Evolutionary conservation across 805 yeast genomes (phyloP), one percentile per base, ranked within the genome.

Genomic region (Gaillardinia entomophila): DNA sequence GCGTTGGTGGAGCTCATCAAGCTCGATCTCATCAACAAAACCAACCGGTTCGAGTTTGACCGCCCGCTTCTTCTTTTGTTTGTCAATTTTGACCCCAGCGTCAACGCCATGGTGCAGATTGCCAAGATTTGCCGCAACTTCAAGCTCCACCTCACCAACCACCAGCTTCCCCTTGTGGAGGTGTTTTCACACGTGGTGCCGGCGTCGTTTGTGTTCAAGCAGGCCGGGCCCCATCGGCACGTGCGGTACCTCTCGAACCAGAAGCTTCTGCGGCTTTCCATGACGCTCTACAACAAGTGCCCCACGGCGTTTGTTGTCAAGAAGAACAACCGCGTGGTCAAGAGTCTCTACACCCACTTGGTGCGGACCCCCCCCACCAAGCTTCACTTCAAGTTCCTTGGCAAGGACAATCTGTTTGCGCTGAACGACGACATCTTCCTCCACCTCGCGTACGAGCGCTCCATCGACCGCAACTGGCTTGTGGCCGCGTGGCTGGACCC

Each of bases 401-500:
- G 46, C 36, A 42, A 38, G 30, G 54, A 50, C 24, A 51, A 49
- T 13, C 50, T 48, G 25, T 20, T 30, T 8, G 39, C 41, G 12
- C 37, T 37, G 27, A 48, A 69, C n/a, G 83, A 82, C 38, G 96
- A 88, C 46, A 66, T 84, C 1, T 84, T 77, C 45, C 64, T 90
- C 15, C 97, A 92, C 51, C 67, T 92, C 8, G 87, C 95, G 1
- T 90, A 89, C 47, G 86, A 87, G 19, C 56, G 95, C 32, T 82
- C 95, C 0, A 65, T 74, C 3, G 95, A 89, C 53, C 78, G 77
- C 38, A 77, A 75, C 34, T 90, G 96, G 96, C 68, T 87, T 27
- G 76, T 79, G 15, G 94, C 86, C 0, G 81, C 94, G 1, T 87
- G 97, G 94, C 70, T 92, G 0, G 96, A 90, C 48, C 90, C 89